Conservation (phyloP, 2,329 filamentous ascomycete species). For the Tolypocladium pustulatum region DNA sequence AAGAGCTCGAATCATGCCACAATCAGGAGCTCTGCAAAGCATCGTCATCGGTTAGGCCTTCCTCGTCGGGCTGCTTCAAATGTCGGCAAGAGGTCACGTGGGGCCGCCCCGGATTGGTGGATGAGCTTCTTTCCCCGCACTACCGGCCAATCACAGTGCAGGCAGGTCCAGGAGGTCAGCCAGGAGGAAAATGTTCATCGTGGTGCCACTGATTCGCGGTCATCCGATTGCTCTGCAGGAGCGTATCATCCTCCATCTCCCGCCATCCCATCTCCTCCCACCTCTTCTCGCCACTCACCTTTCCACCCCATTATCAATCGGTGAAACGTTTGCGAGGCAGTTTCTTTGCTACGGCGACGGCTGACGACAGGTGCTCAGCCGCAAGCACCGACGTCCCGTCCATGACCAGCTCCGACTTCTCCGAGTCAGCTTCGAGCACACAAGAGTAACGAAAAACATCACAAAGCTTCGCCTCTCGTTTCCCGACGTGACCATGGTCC, state of each 20-base stretch:
- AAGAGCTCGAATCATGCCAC: not conserved
- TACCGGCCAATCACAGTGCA: constrained; percentile 17
- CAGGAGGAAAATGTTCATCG: constrained; percentile 8
- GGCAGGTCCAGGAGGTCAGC: not conserved
- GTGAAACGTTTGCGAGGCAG: constrained; percentile 3
- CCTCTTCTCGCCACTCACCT: no score
- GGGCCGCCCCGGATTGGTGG: constrained; percentile 4
- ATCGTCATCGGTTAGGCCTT: not conserved
- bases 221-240: constrained; percentile 9
- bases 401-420: constrained; percentile 12
- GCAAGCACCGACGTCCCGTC: constrained; percentile 5
- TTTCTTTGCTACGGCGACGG: not conserved
- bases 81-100: constrained; percentile 2
- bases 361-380: constrained; percentile 3
- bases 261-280: not conserved
- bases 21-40: not conserved
- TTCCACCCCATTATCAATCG: not conserved
- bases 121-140: constrained; percentile 16
- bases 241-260: constrained; percentile 1
- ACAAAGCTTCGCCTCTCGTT: not conserved
- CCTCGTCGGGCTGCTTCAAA: not conserved
- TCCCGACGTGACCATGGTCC: constrained; percentile 39
- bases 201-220: constrained; percentile 9
- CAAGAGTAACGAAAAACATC: not conserved
- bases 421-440: constrained; percentile 11